Evolutionary conservation across 148 eudicot species (phyloP).

Genomic region (Nyssa sinensis): DNA sequence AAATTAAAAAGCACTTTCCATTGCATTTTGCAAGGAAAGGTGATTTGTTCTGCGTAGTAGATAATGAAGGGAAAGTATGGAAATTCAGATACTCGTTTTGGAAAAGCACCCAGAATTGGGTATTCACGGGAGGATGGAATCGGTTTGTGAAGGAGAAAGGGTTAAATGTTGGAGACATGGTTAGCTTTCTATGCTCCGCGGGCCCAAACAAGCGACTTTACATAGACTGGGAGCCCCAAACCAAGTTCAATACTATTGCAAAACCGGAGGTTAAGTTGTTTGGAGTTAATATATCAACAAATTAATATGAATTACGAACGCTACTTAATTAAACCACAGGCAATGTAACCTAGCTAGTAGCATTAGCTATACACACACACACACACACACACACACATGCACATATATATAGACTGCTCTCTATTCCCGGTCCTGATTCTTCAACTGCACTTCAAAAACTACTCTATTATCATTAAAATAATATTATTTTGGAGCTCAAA

Average conservation of each 20-base stretch:
- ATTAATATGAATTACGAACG: too few relatives aligned
- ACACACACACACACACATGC: too few relatives aligned
- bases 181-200: slow-evolving; percentile 20
- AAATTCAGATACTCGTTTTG: slow-evolving; percentile 33
- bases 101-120: slow-evolving; percentile 33
- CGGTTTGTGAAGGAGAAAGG: slow-evolving; percentile 31
- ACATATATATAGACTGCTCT: too few relatives aligned
- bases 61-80: slow-evolving; percentile 30
- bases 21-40: slow-evolving; percentile 18
- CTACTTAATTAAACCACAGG: too few relatives aligned
- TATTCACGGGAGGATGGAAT: slow-evolving; percentile 37
- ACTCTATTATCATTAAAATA: too few relatives aligned
- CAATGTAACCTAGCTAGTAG: too few relatives aligned
- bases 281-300: slow-evolving; percentile 23
- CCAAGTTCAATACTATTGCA: background rate
- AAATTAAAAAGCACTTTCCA: slow-evolving; percentile 28
- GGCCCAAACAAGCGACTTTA: slow-evolving; percentile 21
- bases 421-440: too few relatives aligned
- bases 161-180: slow-evolving; percentile 26
- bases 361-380: too few relatives aligned
- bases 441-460: too few relatives aligned
- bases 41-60: slow-evolving; percentile 27
- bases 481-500: too few relatives aligned
- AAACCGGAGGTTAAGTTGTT: slow-evolving; percentile 24
- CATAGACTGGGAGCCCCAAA: slow-evolving; percentile 25